Base-by-base conservation (phyloP, 192 early-diverging fungal species). In the Phycomyces nitens region DNA sequence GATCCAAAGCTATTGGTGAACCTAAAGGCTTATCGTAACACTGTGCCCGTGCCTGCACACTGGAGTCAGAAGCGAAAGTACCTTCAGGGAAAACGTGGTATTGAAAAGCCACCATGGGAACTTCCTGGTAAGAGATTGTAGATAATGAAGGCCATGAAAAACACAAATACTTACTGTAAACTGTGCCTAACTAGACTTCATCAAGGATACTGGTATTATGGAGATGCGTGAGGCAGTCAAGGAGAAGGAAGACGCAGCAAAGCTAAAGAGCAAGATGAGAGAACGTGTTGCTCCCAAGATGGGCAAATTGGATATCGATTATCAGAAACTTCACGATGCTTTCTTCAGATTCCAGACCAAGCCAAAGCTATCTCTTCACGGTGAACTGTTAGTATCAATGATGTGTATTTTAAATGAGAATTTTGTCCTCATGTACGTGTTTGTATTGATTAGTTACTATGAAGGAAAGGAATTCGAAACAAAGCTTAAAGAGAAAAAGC, bases 61-160 rank as follows among this genome's bases (percentile, higher is more conserved):
- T 99, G 97, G 97, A 83, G 82, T 41, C 94, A 96, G 66, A 98
- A 96, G 78, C 84, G 95, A 61, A 97, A 97, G 73, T 99, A 97
- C 60, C 74, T 99, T 49, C 94, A 98, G 77, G 92, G 90, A 52
- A 99, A 99, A 71, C 88, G 96, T 39, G 97, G 95, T 58, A 92
- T 93, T 53, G 97, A 97, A 58, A 99, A 99, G 65, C 79, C 89
- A 26, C 92, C 95, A 3, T 99, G 94, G 66, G 92, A 97, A 38
- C 65, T 99, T 44, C 95, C 95, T 22, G 85, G 85, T 87, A 72
- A 58, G 64, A 10, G 12, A 26, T 11, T 24, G 23, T 22, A 20
- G 0, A 52, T n/a, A 1, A 10, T 16, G 29, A 7, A 42, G 41
- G 8, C 14, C 41, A 42, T 18, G 12, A 47, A 47, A 47, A 11